Conservation (phyloP, 306 rosid genomes). For the Senna tora region DNA sequence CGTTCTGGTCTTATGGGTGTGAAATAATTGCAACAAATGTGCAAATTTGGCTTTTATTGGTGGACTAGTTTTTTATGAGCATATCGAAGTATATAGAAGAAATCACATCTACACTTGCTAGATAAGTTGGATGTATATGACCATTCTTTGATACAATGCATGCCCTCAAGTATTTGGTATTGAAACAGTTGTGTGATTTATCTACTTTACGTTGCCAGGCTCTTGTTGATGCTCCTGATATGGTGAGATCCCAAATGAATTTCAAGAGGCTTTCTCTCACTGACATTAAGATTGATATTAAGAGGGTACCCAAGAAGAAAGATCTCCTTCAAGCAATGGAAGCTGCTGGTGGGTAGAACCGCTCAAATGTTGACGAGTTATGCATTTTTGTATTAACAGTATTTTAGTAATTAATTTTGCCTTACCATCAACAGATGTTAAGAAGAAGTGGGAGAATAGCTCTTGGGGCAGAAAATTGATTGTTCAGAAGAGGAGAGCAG, state of each 20-base stretch:
- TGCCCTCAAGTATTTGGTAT: background rate
- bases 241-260: conserved; percentile 78
- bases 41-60: background rate
- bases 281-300: conserved; percentile 85
- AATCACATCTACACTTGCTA: background rate
- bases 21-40: background rate
- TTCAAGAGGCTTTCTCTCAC: conserved; percentile 95
- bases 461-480: conserved; percentile 94
- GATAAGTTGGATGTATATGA: background rate
- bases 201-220: conserved; percentile 51
- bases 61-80: background rate
- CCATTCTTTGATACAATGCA: background rate
- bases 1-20: background rate
- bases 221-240: conserved; percentile 90
- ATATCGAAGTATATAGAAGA: background rate
- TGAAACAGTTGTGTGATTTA: background rate
- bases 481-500: conserved; percentile 80
- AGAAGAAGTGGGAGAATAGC: conserved; percentile 97
- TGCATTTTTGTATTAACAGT: background rate
- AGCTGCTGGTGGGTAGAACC: conserved; percentile 61
- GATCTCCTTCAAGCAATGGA: conserved; percentile 90
- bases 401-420: background rate
- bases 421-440: conserved; percentile 60
- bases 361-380: background rate
- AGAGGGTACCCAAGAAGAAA: conserved; percentile 92